Base-by-base conservation (phyloP, 164 flowering plant genomes). In the Akebia trifoliata region DNA sequence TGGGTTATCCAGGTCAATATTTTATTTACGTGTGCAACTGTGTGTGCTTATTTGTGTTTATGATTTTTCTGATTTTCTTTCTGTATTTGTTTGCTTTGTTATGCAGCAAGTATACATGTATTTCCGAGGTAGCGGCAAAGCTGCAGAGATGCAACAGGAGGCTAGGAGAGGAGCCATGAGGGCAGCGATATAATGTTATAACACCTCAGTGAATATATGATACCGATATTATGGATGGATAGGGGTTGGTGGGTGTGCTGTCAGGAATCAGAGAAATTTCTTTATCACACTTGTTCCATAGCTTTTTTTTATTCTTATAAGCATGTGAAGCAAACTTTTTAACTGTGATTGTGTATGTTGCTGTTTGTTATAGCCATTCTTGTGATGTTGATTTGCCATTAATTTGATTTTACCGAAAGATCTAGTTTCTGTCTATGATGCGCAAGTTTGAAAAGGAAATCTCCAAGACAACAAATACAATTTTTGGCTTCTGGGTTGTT, bases 91-190 rank as follows among this genome's bases (percentile, higher is more conserved):
- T 8, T 63, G 12, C 17, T 54, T 20, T 29, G 21, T 0, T 69
- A 10, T 74, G 76, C 91, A 89, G 96, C 96, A 86, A 86, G 96
- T 89, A 43, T 86, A 84, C 72, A 89, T 80, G 87, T 89, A 86
- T 58, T 89, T 89, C 84, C 74, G 96, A 39, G 96, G 96, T 30
- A 86, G 89, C 56, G 93, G 91, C 7, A 78, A 80, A 70, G 93
- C 85, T 43, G 86, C 89, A 9, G 83, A 84, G 72, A 72, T 86
- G 86, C 84, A 74, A 72, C 78, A 68, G 1, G 86, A 83, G 54
- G 92, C 86, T 21, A 82, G 87, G 22, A 67, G 92, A 64, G 85
- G 87, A 57, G 91, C 81, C 14, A 28, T 81, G 76, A 71, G 87
- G 70, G 80, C 87, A 11, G 85, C 85, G 2, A 3, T 83, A 30